These are phyloP conservation scores for Codiaeum variegatum DNA, from an alignment of 441 rosid genomes.

Conservation along the genomic window DNA sequence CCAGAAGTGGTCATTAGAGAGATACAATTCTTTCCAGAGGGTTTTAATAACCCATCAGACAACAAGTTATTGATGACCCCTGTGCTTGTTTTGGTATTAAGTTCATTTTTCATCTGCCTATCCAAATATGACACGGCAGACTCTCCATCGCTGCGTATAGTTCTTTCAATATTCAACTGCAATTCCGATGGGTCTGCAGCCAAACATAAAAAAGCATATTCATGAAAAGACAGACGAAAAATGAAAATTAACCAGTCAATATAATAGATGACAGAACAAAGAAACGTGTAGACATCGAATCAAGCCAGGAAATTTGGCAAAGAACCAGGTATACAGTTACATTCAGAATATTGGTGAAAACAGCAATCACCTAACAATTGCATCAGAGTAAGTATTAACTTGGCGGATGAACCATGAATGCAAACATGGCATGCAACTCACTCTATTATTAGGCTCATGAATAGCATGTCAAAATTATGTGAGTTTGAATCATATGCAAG, in stretches of 20 bases:
- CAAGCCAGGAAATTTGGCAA: neutral
- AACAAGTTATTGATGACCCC: constrained; percentile 68
- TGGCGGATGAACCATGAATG: neutral
- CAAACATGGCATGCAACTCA: neutral
- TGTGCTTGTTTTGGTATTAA: constrained; percentile 69
- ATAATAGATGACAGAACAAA: neutral
- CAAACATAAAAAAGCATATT: constrained; percentile 19
- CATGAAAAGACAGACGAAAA: constrained; percentile 1
- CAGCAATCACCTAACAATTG: neutral
- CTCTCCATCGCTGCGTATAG: constrained; percentile 77
- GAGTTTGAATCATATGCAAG: neutral
- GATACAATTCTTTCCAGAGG: constrained; percentile 88
- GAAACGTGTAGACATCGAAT: neutral
- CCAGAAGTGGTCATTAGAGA: constrained; percentile 97
- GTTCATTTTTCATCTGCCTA: constrained; percentile 67
- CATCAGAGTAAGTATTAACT: neutral
- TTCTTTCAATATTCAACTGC: constrained; percentile 68
- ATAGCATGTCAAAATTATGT: neutral
- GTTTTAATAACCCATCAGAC: constrained; percentile 82
- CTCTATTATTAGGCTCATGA: neutral
- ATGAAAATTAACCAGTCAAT: neutral
- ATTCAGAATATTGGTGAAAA: neutral
- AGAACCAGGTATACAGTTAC: neutral
- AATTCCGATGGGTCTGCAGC: constrained; percentile 59
- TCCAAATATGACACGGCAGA: constrained; percentile 74